Evolutionary conservation across 1,284 basidiomycete species (phyloP).

Genomic region (Heterobasidion irregulare): DNA sequence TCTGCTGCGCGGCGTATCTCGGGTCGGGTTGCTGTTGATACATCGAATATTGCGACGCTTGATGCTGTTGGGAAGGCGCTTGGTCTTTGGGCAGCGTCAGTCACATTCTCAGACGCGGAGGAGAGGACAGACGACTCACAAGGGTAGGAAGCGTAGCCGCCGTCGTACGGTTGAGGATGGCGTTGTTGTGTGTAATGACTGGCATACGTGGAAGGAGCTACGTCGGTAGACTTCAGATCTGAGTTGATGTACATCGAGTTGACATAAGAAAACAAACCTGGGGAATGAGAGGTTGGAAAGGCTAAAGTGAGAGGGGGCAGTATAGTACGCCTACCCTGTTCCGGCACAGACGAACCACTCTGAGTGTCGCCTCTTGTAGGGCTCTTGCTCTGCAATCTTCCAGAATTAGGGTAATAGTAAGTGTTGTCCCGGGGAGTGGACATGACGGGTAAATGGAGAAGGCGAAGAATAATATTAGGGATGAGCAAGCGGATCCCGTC

Average conservation of each 20-base stretch:
- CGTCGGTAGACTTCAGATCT: slow-evolving; percentile 5
- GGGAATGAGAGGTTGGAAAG: slow-evolving; percentile 79
- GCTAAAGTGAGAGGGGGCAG: slow-evolving; percentile 77
- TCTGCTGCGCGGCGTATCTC: slow-evolving; percentile 41
- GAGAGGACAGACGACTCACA: slow-evolving; percentile 1
- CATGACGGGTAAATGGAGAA: slow-evolving; percentile 45
- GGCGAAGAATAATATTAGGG: slow-evolving; percentile 46
- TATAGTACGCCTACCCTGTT: slow-evolving; percentile 80
- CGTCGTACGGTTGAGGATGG: slow-evolving; percentile 4
- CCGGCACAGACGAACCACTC: slow-evolving; percentile 47
- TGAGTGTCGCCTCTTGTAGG: slow-evolving; percentile 44
- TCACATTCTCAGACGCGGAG: no score
- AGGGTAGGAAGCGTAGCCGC: slow-evolving; percentile 1
- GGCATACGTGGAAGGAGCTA: slow-evolving; percentile 7
- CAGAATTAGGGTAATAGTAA: slow-evolving; percentile 46
- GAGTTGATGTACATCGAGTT: slow-evolving; percentile 7
- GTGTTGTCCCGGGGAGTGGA: slow-evolving; percentile 55
- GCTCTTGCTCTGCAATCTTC: slow-evolving; percentile 47
- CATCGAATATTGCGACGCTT: slow-evolving; percentile 36
- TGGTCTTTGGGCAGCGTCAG: slow-evolving; percentile 1
- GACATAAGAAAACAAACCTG: slow-evolving; percentile 60
- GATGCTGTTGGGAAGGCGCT: slow-evolving; percentile 22
- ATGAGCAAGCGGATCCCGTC: slow-evolving; percentile 18
- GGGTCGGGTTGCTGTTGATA: slow-evolving; percentile 47
- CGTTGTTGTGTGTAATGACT: slow-evolving; percentile 8